Evolutionary conservation across 495 filamentous ascomycete species (phyloP).

Genomic region (Penicillium desertorum): DNA sequence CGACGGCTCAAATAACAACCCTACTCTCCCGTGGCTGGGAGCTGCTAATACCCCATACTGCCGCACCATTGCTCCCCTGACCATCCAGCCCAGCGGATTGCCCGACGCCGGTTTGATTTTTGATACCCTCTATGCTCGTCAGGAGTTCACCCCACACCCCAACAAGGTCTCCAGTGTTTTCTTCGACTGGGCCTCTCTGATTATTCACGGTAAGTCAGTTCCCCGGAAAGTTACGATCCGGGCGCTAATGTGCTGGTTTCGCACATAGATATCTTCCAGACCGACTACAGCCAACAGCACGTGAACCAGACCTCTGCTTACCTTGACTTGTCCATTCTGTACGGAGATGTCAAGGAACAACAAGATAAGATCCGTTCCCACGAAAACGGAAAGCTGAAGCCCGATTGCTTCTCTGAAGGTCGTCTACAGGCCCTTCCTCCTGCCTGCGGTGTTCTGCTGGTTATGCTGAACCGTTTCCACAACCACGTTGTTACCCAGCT

Average conservation of each 20-base stretch:
- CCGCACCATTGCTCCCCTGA: constrained; percentile 52
- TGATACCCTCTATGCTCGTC: constrained; percentile 53
- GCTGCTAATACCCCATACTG: constrained; percentile 58
- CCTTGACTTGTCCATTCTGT: constrained; percentile 58
- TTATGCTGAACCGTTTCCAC: constrained; percentile 68
- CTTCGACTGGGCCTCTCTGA: constrained; percentile 58
- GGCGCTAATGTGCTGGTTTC: constrained; percentile 8
- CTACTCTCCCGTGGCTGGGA: constrained; percentile 55
- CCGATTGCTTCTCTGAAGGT: constrained; percentile 57
- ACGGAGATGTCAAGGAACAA: constrained; percentile 57
- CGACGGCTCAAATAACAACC: constrained; percentile 70
- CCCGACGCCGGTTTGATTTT: constrained; percentile 56
- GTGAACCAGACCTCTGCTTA: constrained; percentile 59
- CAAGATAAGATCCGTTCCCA: constrained; percentile 57
- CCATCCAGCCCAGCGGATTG: constrained; percentile 50
- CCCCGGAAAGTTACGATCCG: no score
- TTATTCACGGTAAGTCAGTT: constrained; percentile 49
- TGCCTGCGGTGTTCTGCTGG: constrained; percentile 55
- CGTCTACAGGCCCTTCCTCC: constrained; percentile 57
- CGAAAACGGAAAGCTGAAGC: constrained; percentile 57
- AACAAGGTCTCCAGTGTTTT: constrained; percentile 60
- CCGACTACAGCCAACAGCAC: constrained; percentile 52
- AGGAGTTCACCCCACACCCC: constrained; percentile 54
- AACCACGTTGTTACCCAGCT: constrained; percentile 75
- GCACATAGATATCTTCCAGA: constrained; percentile 55